A percentile compares a stretch with the other conserved stretches of the same genome.
Evolutionary conservation across 2,329 filamentous ascomycete genomes (phyloP).

Genomic region (Endothia cerciana): DNA sequence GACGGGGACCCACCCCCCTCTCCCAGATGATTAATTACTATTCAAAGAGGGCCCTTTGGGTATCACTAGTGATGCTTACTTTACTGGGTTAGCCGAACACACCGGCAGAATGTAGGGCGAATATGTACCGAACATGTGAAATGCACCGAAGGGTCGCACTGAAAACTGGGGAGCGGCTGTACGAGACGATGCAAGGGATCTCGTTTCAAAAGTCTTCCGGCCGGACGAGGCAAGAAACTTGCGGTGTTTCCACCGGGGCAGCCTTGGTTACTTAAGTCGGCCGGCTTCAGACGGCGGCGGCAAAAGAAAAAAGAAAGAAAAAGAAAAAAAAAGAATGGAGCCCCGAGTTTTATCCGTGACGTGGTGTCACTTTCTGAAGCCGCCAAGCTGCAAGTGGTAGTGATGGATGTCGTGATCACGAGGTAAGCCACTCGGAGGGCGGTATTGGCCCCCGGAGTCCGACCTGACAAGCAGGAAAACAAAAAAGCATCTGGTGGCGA

Average conservation of each 20-base stretch:
- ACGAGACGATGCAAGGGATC: neutral
- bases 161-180: neutral
- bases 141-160: constrained; percentile 5
- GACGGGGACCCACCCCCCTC: too few relatives aligned
- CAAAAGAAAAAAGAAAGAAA: neutral
- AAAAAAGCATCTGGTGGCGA: neutral
- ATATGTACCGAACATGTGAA: neutral
- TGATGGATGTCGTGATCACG: constrained; percentile 6
- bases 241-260: neutral
- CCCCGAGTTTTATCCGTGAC: neutral
- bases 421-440: constrained; percentile 11
- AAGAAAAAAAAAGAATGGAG: neutral
- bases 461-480: neutral
- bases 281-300: too few relatives aligned
- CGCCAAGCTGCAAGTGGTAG: neutral
- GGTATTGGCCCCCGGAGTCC: neutral
- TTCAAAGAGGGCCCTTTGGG: neutral
- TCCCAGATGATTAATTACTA: neutral
- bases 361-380: neutral
- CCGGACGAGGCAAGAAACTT: neutral
- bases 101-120: neutral
- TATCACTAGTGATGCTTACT: neutral
- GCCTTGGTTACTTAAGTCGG: too few relatives aligned
- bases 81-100: neutral
- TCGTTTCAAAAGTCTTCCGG: neutral